These are phyloP conservation scores for Rhizoclosmatium globosum DNA, from an alignment of 192 early-diverging fungal genomes.

Conservation along the genomic window DNA sequence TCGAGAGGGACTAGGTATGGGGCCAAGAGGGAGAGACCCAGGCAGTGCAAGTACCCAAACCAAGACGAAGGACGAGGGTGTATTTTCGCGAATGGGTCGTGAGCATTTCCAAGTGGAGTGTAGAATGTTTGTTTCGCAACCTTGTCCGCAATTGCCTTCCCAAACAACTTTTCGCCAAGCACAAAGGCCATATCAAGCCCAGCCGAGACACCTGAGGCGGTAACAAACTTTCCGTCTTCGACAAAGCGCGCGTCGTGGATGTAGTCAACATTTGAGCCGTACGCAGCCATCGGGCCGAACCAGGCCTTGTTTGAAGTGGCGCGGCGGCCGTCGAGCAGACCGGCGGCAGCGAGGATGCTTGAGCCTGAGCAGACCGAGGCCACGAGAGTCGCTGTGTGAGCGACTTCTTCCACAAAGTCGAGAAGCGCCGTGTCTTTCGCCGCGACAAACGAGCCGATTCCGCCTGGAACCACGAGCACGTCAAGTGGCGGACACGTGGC, in stretches of 20 bases:
- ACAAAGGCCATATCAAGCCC: slow-evolving; percentile 43
- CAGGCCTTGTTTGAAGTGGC: slow-evolving; percentile 50
- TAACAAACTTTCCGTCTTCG: slow-evolving; percentile 43
- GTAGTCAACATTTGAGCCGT: slow-evolving; percentile 32
- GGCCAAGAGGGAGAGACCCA: neutral
- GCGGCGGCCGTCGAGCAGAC: slow-evolving; percentile 33
- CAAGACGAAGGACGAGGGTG: neutral
- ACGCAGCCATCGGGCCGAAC: slow-evolving; percentile 5
- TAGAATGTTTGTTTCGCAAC: slow-evolving; percentile 14
- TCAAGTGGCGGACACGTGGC: slow-evolving; percentile 42
- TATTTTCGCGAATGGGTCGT: slow-evolving; percentile 41
- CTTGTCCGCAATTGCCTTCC: neutral
- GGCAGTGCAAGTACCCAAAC: neutral
- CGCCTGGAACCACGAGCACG: slow-evolving; percentile 48
- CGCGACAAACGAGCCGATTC: slow-evolving; percentile 36
- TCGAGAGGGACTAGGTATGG: neutral
- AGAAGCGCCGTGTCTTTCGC: slow-evolving; percentile 23
- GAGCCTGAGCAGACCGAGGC: slow-evolving; percentile 48
- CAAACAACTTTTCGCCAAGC: slow-evolving; percentile 26
- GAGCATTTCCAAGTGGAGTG: slow-evolving; percentile 12
- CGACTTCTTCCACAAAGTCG: slow-evolving; percentile 33
- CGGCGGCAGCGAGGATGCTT: slow-evolving; percentile 35
- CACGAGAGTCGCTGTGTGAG: neutral
- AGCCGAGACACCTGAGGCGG: slow-evolving; percentile 48
- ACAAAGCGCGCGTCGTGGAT: slow-evolving; percentile 47